A percentile compares a stretch with the other conserved stretches of the same genome.
Conservation (phyloP, 306 rosid genomes). For the Rubus parviflorus region DNA sequence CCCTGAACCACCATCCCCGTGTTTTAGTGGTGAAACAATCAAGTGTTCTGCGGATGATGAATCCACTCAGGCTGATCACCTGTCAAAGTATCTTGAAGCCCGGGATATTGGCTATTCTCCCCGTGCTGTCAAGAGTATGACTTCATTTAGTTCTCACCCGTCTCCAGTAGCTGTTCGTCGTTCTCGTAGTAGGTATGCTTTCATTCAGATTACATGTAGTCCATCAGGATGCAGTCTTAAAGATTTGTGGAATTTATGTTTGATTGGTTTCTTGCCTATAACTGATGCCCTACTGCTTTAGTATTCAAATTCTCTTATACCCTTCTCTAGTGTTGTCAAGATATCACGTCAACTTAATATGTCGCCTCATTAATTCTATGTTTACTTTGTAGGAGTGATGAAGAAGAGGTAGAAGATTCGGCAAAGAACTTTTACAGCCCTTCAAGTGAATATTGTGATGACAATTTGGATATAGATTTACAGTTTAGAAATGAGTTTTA, state of each 20-base stretch:
- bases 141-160: slow-evolving; percentile 51
- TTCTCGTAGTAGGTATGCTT: slow-evolving; percentile 60
- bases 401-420: slow-evolving; percentile 69
- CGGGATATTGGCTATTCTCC: slow-evolving; percentile 56
- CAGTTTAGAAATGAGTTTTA: slow-evolving; percentile 60
- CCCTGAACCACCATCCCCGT: slow-evolving; percentile 73
- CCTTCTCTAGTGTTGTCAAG: neutral
- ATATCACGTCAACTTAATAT: neutral
- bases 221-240: slow-evolving; percentile 7
- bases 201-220: neutral
- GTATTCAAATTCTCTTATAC: neutral
- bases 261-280: slow-evolving; percentile 11
- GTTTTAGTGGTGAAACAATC: slow-evolving; percentile 51
- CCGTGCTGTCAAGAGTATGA: slow-evolving; percentile 42
- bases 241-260: slow-evolving; percentile 7
- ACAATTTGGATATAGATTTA: slow-evolving; percentile 67
- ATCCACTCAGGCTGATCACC: slow-evolving; percentile 49
- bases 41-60: slow-evolving; percentile 42
- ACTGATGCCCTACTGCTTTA: neutral
- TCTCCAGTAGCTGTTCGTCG: slow-evolving; percentile 51
- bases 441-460: slow-evolving; percentile 66
- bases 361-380: slow-evolving; percentile 14
- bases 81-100: slow-evolving; percentile 43
- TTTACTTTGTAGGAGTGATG: slow-evolving; percentile 68
- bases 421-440: slow-evolving; percentile 66